Evolutionary conservation across 257 asterid species (phyloP), one percentile per base, ranked within the genome.

Genomic region (Verbena officinalis): DNA sequence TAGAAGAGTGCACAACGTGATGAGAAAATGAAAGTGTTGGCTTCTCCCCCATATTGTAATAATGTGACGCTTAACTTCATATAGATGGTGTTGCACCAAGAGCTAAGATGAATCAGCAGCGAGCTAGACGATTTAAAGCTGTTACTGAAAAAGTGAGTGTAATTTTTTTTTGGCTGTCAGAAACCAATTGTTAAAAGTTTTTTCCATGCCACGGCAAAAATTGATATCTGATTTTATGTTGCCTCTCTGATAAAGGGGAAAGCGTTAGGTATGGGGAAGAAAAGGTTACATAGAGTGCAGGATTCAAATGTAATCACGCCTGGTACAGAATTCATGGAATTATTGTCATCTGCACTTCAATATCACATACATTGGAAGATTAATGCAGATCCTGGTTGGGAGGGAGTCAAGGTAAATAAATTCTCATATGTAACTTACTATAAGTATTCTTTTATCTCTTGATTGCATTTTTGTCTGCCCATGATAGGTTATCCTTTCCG

Each of bases 281-380:
- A 24, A 71, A 57, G 44, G 46, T n/a, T n/a, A n/a, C n/a, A n/a
- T n/a, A n/a, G n/a, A 50, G 49, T 43, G 43, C 38, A 62, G 64
- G 53, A 87, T 83, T 84, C 90, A 21, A 85, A 87, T 81, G 59
- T 83, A 16, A 87, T 87, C 55, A 83, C 96, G 1, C 96, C 96
- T 65, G 96, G 96, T 52, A 88, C 94, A 19, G 76, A 53, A 70
- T 88, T 88, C 64, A 85, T 88, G 96, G 88, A 75, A 39, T 34
- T 73, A 19, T 17, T 88, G 57, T 79, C 96, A 0, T 56, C 74
- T 55, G 90, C 86, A 3, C 90, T 88, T 49, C 76, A 63, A 44
- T 85, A 79, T 64, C 83, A 81, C 56, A 55, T 83, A 53, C 83
- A 74, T 59, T 59, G 80, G 58, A 81, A 78, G 69, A 75, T 83